Base-by-base conservation (phyloP, 768 basidiomycete species). In the Russula sp. region DNA sequence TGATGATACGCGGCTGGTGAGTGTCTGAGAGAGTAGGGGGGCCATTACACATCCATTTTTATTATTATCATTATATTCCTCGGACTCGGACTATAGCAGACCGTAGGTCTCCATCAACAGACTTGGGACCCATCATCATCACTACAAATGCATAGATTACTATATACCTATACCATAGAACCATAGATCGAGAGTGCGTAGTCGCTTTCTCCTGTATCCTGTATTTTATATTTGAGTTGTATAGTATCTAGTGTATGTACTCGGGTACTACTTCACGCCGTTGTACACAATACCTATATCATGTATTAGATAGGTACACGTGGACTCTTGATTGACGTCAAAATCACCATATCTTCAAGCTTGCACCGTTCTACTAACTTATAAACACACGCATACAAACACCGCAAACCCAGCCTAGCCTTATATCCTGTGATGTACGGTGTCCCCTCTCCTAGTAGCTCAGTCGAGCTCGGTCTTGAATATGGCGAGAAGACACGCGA, bases 1-100 rank as follows among this genome's bases (percentile, higher is more conserved):
- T 2, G 64, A 65, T 22, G 64, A 61, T 26, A n/a, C 55, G 24
- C 64, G 54, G 18, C 5, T 57, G 40, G 26, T 61, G 54, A 59
- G n/a, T 32, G 36, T 55, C 18, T 60, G 46, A 50, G 36, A 24
- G 44, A 38, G 13, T 3, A 34, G 34, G 10, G 51, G 24, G 11
- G 59, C 16, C 40, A 22, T 26, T 13, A 55, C 34, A 24, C 44
- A 20, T 7, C 24, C 26, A 28, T 36, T 34, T 40, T 44, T 38
- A 38, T 59, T 48, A 16, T 53, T 30, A 55, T 36, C 42, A 64
- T 60, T 56, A 50, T 60, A 48, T 48, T 22, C n/a, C 38, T 22
- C 38, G 48, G 36, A 56, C n/a, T n/a, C n/a, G n/a, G n/a, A n/a
- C n/a, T n/a, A n/a, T n/a, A n/a, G n/a, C n/a, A n/a, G n/a, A 30